phyloP scores from a whole-genome alignment of 148 eudicot genomes.

The Arctostaphylos glauca region DNA sequence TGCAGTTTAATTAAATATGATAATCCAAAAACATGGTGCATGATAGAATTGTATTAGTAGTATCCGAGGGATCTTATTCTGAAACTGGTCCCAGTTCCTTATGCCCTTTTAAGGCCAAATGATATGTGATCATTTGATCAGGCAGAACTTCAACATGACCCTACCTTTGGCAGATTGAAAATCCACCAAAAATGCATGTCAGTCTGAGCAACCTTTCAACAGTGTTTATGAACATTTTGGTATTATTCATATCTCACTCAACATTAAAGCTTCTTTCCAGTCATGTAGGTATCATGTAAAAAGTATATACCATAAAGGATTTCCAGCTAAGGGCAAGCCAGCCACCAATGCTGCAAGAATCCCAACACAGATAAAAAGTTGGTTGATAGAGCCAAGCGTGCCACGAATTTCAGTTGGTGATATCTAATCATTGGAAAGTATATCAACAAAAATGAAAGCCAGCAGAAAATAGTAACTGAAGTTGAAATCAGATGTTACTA shows the following conservation, averaged over 20 bases:
- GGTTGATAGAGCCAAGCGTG: constrained; percentile 95
- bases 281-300: constrained; percentile 1
- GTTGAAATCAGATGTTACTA: constrained; percentile 17
- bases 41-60: background rate
- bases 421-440: constrained; percentile 48
- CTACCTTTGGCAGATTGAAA: constrained; percentile 6
- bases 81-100: background rate
- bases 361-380: constrained; percentile 89
- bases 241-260: constrained; percentile 1
- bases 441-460: constrained; percentile 11
- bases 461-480: background rate
- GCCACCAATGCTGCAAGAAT: constrained; percentile 93
- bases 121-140: background rate
- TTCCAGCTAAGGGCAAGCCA: constrained; percentile 89
- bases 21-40: background rate
- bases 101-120: background rate
- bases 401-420: constrained; percentile 99
- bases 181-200: background rate
- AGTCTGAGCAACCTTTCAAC: constrained; percentile 12
- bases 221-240: background rate
- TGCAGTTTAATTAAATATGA: background rate
- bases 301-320: constrained; percentile 69
- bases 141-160: background rate
- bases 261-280: background rate
- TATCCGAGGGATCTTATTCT: background rate